Base-by-base conservation (phyloP, 345 rosid genomes). In the Eucalyptus victrix region DNA sequence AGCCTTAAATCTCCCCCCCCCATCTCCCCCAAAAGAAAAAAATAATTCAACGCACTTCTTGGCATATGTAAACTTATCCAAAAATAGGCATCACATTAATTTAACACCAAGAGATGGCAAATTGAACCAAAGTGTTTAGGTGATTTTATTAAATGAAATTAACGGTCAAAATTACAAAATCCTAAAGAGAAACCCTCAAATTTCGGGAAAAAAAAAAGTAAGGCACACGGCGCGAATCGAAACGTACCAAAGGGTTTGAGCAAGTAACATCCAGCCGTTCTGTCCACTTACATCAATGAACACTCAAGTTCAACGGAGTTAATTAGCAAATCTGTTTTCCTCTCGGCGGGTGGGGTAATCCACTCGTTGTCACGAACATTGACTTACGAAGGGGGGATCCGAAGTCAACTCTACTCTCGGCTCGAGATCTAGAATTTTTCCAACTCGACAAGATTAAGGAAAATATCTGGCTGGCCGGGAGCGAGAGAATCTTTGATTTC, bases 111-210 rank as follows among this genome's bases (percentile, higher is more conserved):
- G 40, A n/a, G 37, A 15, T 16, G 37, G 5, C 76, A 8, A n/a
- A n/a, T n/a, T 0, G 3, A n/a, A 15, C 76, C 3, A 0, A 15
- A n/a, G 1, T 8, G 76, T n/a, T 15, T 16, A 15, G 21, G 19
- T n/a, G 21, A 65, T 65, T 65, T 65, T n/a, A 2, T 65, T 16
- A n/a, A 65, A 65, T 15, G 17, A 65, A 16, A 65, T 4, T 5
- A 16, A n/a, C 12, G 12, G 37, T 65, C 12, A n/a, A 4, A n/a
- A 65, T 32, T 7, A 65, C 76, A 34, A 15, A 15, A n/a, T 7
- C 15, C 19, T 7, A 1, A n/a, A 3, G 3, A n/a, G 40, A 65
- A n/a, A n/a, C 6, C 15, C 19, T n/a, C 2, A 12, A 65, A 65
- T n/a, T n/a, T 65, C 3, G 2, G 26, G 1, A 9, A 8, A 19